Evolutionary conservation across 2,329 filamentous ascomycete species (phyloP), one percentile per base, ranked within the genome.

Genomic region (Metarhizium album): DNA sequence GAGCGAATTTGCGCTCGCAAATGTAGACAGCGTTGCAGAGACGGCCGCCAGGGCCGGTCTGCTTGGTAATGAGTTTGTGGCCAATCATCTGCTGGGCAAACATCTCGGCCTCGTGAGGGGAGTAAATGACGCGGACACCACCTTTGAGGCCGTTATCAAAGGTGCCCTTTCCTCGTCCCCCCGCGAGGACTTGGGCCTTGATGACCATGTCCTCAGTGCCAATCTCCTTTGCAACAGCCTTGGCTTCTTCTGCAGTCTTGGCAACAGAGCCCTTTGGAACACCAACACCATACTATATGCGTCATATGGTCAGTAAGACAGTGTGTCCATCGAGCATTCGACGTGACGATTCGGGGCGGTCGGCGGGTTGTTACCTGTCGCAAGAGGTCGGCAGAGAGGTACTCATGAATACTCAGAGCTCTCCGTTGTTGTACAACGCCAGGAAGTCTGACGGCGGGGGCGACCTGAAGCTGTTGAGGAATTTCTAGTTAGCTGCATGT

Each of bases 41-140:
- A 70, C 93, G 89, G 67, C 93, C 93, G 62, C 73, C 81, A 62
- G 91, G 88, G 70, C 93, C 93, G 53, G 93, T 98, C 79, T 98
- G 93, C 83, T 98, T 98, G 72, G 93, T 98, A 74, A 98, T 82
- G 73, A 98, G 89, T 75, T 96, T 96, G 78, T 98, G 91, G 67
- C 93, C 93, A 73, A 98, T 97, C 93, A 98, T 98, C 78, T 98
- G 90, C 62, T 91, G 82, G 62, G 93, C 91, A 69, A 98, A 95
- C 83, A 97, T 95, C 79, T 89, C 87, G 67, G 93, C 93, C 79
- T 86, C 82, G 63, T 90, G 90, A 54, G 93, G 88, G 77, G 91
- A 97, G 82, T 97, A 98, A 74, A 98, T 95, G 65, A 98, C 90
- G 64, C 93, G 84, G 62, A 98, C 93, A 76, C 93, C 93, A 65